Conservation (phyloP, 2,329 filamentous ascomycete species). For the Colletotrichum coccodes region DNA sequence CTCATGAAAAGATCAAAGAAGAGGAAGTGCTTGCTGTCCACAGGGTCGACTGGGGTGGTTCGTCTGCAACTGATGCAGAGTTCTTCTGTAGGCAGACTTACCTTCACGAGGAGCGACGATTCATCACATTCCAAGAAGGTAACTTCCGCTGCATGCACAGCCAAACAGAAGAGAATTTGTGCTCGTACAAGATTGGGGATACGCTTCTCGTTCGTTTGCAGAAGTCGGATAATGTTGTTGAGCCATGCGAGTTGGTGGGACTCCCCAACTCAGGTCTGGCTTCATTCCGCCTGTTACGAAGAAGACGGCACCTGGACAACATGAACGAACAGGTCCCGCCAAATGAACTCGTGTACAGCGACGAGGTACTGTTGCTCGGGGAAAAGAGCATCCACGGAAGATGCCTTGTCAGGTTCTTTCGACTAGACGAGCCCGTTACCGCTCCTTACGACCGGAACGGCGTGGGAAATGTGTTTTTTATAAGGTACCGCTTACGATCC, state of each 20-base stretch:
- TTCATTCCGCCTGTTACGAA: slow-evolving; percentile 61
- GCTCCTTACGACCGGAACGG: slow-evolving; percentile 74
- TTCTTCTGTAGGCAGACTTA: slow-evolving; percentile 81
- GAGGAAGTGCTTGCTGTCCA: slow-evolving; percentile 68
- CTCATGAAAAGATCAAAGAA: slow-evolving; percentile 54
- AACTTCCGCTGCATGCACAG: slow-evolving; percentile 66
- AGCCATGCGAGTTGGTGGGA: slow-evolving; percentile 69
- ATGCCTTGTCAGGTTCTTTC: slow-evolving; percentile 71
- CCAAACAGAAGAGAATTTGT: slow-evolving; percentile 44
- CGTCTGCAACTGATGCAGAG: slow-evolving; percentile 56
- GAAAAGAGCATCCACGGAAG: slow-evolving; percentile 57
- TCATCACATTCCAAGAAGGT: slow-evolving; percentile 63
- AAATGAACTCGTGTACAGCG: slow-evolving; percentile 71
- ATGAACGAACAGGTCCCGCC: slow-evolving; percentile 43
- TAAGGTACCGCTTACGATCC: slow-evolving; percentile 53
- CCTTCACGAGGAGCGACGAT: slow-evolving; percentile 66
- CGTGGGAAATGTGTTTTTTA: slow-evolving; percentile 72
- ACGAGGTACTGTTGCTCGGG: slow-evolving; percentile 51
- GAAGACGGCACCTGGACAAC: slow-evolving; percentile 56
- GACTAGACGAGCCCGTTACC: slow-evolving; percentile 55
- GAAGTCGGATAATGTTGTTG: slow-evolving; percentile 50
- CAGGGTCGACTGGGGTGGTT: slow-evolving; percentile 66
- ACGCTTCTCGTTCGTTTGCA: slow-evolving; percentile 62
- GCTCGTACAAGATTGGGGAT: slow-evolving; percentile 57
- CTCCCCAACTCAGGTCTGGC: slow-evolving; percentile 40